phyloP scores from a whole-genome alignment of 2,329 filamentous ascomycete genomes.

The Hypoxylon sp. region DNA sequence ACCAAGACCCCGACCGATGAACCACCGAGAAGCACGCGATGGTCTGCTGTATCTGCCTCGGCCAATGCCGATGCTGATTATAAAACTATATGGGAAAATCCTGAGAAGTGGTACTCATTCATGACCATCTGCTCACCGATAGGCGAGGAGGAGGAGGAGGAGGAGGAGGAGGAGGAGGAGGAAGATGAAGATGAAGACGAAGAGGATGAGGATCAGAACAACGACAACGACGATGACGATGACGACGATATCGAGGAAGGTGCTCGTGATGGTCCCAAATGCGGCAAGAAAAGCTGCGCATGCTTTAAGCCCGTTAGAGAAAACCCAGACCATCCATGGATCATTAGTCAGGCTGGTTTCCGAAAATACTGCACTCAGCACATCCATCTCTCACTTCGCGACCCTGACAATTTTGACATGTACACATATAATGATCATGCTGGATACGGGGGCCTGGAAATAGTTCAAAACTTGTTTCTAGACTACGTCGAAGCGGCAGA shows the following conservation, averaged over 20 bases:
- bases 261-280: constrained; percentile 36
- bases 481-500: constrained; percentile 57
- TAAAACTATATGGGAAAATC: constrained; percentile 47
- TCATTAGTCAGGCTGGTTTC: constrained; percentile 52
- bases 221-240: constrained; percentile 17
- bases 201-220: constrained; percentile 2
- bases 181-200: constrained; percentile 34
- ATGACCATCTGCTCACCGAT: constrained; percentile 50
- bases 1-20: constrained; percentile 37
- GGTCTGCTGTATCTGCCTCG: constrained; percentile 55
- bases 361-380: constrained; percentile 48
- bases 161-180: constrained; percentile 11
- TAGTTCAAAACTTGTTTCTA: constrained; percentile 60
- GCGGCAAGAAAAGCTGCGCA: constrained; percentile 51
- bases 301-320: constrained; percentile 53
- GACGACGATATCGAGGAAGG: constrained; percentile 26
- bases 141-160: constrained; percentile 7
- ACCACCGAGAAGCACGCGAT: constrained; percentile 50
- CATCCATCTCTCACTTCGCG: constrained; percentile 47
- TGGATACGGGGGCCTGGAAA: constrained; percentile 59
- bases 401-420: constrained; percentile 60
- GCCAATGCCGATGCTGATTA: constrained; percentile 55
- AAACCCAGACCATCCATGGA: constrained; percentile 55
- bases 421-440: constrained; percentile 61
- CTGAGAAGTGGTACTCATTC: constrained; percentile 51